Base-by-base conservation (phyloP, 176 grass and related monocot species). In the Tillandsia leiboldiana region DNA sequence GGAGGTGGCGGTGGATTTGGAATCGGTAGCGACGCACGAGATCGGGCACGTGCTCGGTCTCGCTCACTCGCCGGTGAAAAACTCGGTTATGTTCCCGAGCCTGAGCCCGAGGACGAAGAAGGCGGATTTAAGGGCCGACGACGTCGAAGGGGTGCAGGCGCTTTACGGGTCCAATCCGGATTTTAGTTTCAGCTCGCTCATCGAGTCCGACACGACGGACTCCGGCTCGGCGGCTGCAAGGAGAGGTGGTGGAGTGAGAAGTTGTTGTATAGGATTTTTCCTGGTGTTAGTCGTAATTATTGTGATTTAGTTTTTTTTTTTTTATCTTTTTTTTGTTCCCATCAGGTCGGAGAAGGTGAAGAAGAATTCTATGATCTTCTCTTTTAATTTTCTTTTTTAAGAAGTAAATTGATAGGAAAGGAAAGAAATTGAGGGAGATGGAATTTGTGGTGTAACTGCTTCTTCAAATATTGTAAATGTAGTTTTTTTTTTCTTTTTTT, bases 1-100 rank as follows among this genome's bases (percentile, higher is more conserved):
- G 10, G 29, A 11, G 11, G 68, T 71, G 2, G 84, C 80, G 0
- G 22, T 97, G 20, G 82, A 97, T 85, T 54, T 97, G 29, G 93
- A 97, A 65, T 97, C 93, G 2, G 86, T 97, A 3, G 86, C 82
- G 24, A 92, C 89, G 42, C 93, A 97, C 81, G 93, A 97, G 87
- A 97, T 97, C 1, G 93, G 93, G 0, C 93, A 97, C 74, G 84
- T 97, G 28, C 82, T 97, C 0, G 93, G 93, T 28, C 79, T 97
- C 3, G 93, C 83, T 2, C 93, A 97, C 82, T 85, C 93, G 2
- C 51, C 82, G 2, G 78, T 83, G 50, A 85, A 73, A 14, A 73
- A 79, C 13, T 89, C 93, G 0, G 84, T 97, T 59, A 97, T 97
- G 93, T 97, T 90, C 81, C 93, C 93, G 2, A 92, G 77, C 77